A percentile compares a stretch with the other conserved stretches of the same genome.
These are phyloP conservation scores for Diaporthe vaccinii DNA, from an alignment of 2,329 filamentous ascomycete species.

Conservation along the genomic window DNA sequence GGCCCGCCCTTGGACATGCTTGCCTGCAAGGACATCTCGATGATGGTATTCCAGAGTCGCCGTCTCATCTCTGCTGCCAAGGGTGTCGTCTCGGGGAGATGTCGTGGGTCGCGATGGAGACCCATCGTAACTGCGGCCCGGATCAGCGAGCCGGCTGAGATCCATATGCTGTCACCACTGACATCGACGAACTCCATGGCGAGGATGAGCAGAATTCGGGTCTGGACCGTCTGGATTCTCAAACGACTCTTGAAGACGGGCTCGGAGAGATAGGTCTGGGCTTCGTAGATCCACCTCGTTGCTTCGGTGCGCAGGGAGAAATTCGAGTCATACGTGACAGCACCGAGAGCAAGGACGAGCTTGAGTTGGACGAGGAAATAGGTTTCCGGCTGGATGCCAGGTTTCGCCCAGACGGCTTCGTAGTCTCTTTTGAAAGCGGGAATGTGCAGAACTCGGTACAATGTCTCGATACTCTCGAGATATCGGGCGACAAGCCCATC, in stretches of 20 bases:
- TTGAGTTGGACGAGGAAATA: conserved; percentile 67
- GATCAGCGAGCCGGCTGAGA: conserved; percentile 63
- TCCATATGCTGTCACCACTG: conserved; percentile 66
- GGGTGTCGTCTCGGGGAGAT: conserved; percentile 61
- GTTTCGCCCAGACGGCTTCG: conserved; percentile 59
- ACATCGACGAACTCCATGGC: conserved; percentile 63
- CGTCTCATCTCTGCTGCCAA: conserved; percentile 67
- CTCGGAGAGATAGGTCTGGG: conserved; percentile 63
- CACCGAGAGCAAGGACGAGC: conserved; percentile 66
- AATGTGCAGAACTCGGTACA: conserved; percentile 69
- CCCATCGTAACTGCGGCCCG: conserved; percentile 69
- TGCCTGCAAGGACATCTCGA: conserved; percentile 67
- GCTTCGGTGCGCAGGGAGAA: conserved; percentile 59
- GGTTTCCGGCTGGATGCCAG: conserved; percentile 51
- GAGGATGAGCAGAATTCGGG: conserved; percentile 64
- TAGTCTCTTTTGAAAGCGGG: conserved; percentile 70
- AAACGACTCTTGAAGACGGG: conserved; percentile 64
- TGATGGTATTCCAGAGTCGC: conserved; percentile 68
- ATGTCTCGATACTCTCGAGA: conserved; percentile 68
- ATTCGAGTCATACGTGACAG: conserved; percentile 60
- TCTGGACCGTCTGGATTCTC: conserved; percentile 64
- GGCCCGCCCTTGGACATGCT: conserved; percentile 65
- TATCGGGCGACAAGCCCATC: conserved; percentile 67
- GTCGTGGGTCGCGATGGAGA: conserved; percentile 68
- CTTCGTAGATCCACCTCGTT: conserved; percentile 66